Base-by-base conservation (phyloP, 768 basidiomycete genomes). In the Daedaleopsis nitida region DNA sequence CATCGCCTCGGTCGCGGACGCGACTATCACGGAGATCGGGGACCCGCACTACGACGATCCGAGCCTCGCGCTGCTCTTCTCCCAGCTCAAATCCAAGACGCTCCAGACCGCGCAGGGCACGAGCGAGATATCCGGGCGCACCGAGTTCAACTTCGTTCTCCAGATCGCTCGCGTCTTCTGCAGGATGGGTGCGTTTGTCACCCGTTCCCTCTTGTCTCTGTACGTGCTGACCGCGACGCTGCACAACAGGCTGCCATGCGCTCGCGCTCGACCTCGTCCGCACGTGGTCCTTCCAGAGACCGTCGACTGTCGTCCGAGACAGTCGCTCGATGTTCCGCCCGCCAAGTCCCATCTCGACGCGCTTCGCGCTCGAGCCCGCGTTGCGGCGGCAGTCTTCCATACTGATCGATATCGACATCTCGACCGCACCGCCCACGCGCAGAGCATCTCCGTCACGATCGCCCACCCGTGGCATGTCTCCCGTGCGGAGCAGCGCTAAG, bases 81-180 rank as follows among this genome's bases (percentile, higher is more conserved):
- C 89, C 11, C 91, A 97, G 64, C 78, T 99, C 57, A 88, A 92
- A 65, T 86, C 88, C 35, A 96, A 91, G 78, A 95, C 95, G 0
- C 76, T 98, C 27, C 96, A 98, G 77, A 88, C 96, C 5, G 91
- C 91, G 1, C 89, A 95, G 71, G 96, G 96, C 14, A 94, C 92
- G 0, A 94, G 88, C 67, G 92, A 96, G 68, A 94, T 98, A 32
- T 88, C 92, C 0, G 91, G 90, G 17, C 82, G 83, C 48, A 85
- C 87, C 13, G 96, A 99, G 71, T 98, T 96, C 75, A 95, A 92
- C 70, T 98, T 98, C 72, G 93, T 99, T 11, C 78, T 96, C 32
- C 96, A 98, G 75, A 94, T 94, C 67, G 92, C 95, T 0, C 85
- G 94, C 32, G 91, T 96, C 9, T 95, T 98, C 67, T 94, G 91